These are phyloP conservation scores for Xylaria intraflava DNA, from an alignment of 495 filamentous ascomycete genomes.

Conservation along the genomic window DNA sequence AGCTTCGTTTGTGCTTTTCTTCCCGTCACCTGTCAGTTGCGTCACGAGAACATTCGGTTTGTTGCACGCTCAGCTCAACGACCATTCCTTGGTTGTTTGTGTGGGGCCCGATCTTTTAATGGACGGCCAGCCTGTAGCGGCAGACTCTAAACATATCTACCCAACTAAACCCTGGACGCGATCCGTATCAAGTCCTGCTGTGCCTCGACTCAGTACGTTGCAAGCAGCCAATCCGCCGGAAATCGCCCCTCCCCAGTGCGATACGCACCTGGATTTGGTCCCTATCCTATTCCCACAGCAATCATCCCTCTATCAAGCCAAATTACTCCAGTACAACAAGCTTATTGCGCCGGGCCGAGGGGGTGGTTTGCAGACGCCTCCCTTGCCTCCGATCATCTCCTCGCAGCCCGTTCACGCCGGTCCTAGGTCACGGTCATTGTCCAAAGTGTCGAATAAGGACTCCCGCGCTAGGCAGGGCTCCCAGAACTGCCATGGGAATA, in stretches of 20 bases:
- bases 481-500: conserved; percentile 56
- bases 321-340: conserved; percentile 50
- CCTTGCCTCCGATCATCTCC: conserved; percentile 40
- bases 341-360: conserved; percentile 46
- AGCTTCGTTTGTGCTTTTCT: neutral
- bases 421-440: conserved; percentile 44
- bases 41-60: conserved; percentile 18
- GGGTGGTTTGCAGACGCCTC: conserved; percentile 40
- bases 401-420: conserved; percentile 42
- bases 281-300: conserved; percentile 47
- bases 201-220: conserved; percentile 21
- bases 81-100: conserved; percentile 21
- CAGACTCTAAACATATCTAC: conserved; percentile 46
- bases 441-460: conserved; percentile 48
- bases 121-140: conserved; percentile 44
- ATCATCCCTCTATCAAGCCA: conserved; percentile 43
- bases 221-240: conserved; percentile 14
- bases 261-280: conserved; percentile 38
- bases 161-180: conserved; percentile 37
- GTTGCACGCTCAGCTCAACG: conserved; percentile 12
- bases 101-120: conserved; percentile 39
- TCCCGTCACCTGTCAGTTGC: conserved; percentile 5
- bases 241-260: conserved; percentile 22
- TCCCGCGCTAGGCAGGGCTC: conserved; percentile 33
- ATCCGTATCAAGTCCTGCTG: conserved; percentile 25